Evolutionary conservation across 768 basidiomycete genomes (phyloP).

Genomic region (Boletus eberwhitei): DNA sequence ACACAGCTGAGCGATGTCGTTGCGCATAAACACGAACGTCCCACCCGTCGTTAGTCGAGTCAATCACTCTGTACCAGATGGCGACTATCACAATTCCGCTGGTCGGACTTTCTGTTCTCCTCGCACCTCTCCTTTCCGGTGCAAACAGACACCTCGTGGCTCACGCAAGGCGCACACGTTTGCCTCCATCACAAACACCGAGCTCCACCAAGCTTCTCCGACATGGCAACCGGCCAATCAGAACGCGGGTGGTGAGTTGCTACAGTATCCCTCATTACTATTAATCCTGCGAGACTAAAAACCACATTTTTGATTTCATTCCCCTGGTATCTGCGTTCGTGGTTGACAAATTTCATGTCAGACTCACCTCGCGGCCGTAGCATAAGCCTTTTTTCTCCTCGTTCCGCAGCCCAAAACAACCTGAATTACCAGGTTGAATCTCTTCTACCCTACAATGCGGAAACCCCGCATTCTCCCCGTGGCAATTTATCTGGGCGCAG

Average conservation of each 20-base stretch:
- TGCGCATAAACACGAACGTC: constrained; percentile 30
- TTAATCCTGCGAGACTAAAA: constrained; percentile 16
- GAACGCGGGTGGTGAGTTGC: constrained; percentile 27
- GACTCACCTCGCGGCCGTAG: constrained; percentile 32
- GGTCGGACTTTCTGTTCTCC: constrained; percentile 15
- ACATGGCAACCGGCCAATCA: constrained; percentile 25
- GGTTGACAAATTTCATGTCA: constrained; percentile 21
- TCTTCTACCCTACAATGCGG: constrained; percentile 32
- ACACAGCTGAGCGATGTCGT: constrained; percentile 23
- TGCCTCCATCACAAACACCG: constrained; percentile 32
- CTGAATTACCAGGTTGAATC: constrained; percentile 17
- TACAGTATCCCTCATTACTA: constrained; percentile 13
- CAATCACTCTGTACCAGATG: constrained; percentile 18
- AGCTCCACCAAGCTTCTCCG: constrained; percentile 28
- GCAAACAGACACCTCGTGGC: constrained; percentile 27
- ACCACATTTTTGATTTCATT: constrained; percentile 21
- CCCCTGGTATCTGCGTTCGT: constrained; percentile 18
- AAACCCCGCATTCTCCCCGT: constrained; percentile 29
- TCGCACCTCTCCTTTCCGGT: constrained; percentile 19
- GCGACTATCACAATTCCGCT: constrained; percentile 10
- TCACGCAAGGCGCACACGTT: constrained; percentile 33
- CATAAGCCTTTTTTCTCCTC: constrained; percentile 32
- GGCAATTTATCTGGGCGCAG: constrained; percentile 22
- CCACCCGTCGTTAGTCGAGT: constrained; percentile 20
- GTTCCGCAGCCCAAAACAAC: constrained; percentile 23